Percentiles rank a stretch among this genome's conserved stretches.
These are phyloP conservation scores for Naegleria fowleri DNA, from an alignment of 208 protist genomes.

Conservation along the genomic window DNA sequence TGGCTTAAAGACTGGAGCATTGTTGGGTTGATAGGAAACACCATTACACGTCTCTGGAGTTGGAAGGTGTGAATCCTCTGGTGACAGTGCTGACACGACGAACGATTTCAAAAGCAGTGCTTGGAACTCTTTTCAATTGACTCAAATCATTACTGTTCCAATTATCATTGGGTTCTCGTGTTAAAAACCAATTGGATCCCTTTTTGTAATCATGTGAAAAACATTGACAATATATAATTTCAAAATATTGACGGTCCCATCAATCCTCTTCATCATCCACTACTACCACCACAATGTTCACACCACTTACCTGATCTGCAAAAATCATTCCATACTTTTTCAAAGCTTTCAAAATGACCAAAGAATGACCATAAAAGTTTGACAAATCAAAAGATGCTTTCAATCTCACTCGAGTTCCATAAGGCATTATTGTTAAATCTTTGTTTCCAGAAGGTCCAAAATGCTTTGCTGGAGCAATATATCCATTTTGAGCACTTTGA, in stretches of 20 bases:
- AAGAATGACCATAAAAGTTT: neutral
- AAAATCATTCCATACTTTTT: constrained; percentile 5
- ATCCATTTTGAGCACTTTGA: neutral
- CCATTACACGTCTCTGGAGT: neutral
- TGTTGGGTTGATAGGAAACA: neutral
- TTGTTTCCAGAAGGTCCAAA: neutral
- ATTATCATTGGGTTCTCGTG: neutral
- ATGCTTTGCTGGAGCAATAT: neutral
- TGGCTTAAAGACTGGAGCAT: neutral
- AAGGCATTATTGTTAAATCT: neutral
- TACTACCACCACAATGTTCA: no score
- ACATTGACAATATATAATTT: no score
- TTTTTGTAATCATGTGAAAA: no score
- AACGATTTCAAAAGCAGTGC: neutral
- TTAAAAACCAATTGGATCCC: neutral
- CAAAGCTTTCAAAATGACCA: neutral
- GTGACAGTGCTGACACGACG: neutral
- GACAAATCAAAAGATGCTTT: neutral
- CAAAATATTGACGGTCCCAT: no score
- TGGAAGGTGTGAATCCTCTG: neutral
- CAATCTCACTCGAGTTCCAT: neutral
- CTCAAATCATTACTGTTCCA: neutral
- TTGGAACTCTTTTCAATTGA: neutral
- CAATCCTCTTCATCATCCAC: no score
- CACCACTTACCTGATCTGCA: neutral